These are phyloP conservation scores for Ophiognomonia clavigignenti-juglandacearum DNA, from an alignment of 2,329 filamentous ascomycete species.

Conservation along the genomic window DNA sequence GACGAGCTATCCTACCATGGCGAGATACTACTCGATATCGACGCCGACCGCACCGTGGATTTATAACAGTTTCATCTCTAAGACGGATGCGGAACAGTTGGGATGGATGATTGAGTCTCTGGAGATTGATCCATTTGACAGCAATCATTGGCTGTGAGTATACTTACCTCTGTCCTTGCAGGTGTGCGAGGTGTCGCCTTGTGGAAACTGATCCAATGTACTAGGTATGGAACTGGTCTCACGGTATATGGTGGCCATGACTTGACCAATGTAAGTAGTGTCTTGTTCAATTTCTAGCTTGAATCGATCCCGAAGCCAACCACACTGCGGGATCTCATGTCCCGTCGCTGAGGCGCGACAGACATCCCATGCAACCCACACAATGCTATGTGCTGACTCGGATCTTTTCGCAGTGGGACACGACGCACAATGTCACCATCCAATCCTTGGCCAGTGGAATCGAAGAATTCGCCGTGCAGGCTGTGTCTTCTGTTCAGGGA, in stretches of 20 bases:
- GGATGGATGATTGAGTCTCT: conserved; percentile 59
- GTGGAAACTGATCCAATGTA: too few relatives aligned
- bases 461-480: conserved; percentile 47
- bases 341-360: too few relatives aligned
- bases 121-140: conserved; percentile 54
- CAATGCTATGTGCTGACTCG: too few relatives aligned
- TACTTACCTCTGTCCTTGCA: conserved; percentile 2
- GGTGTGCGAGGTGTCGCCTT: too few relatives aligned
- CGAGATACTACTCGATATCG: conserved; percentile 41
- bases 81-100: conserved; percentile 40
- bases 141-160: conserved; percentile 48
- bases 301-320: too few relatives aligned
- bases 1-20: conserved; percentile 38
- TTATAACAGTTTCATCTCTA: conserved; percentile 40
- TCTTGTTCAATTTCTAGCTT: too few relatives aligned
- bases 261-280: conserved; percentile 33
- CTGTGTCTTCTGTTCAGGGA: conserved; percentile 42
- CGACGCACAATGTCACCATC: conserved; percentile 41
- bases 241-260: conserved; percentile 38
- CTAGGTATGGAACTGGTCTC: conserved; percentile 47
- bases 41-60: conserved; percentile 50
- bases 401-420: too few relatives aligned
- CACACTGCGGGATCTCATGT: too few relatives aligned
- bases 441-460: conserved; percentile 49
- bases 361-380: too few relatives aligned